Conservation (phyloP, 2,329 filamentous ascomycete genomes). For the Zymoseptoria tritici region DNA sequence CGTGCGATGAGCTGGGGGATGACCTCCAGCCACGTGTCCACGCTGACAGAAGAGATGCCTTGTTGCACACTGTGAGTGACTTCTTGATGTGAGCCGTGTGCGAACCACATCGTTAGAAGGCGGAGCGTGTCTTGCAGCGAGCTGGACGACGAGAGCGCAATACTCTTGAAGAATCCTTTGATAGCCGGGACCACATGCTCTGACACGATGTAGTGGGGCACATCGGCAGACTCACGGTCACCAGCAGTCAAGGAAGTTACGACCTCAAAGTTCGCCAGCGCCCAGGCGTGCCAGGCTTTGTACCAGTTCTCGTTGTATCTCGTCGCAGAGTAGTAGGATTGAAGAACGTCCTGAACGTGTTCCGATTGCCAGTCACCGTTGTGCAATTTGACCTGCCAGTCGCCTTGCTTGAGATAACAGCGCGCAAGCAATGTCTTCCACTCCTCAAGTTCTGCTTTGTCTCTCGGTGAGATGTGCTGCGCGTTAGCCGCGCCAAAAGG, state of each 20-base stretch:
- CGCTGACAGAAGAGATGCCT: conserved; percentile 82
- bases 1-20: conserved; percentile 95
- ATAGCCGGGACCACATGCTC: conserved; percentile 93
- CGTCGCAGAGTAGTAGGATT: conserved; percentile 86
- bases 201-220: conserved; percentile 62
- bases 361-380: conserved; percentile 84
- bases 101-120: conserved; percentile 91
- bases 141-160: conserved; percentile 81
- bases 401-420: conserved; percentile 91
- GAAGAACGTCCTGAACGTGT: conserved; percentile 77
- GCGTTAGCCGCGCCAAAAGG: conserved; percentile 24
- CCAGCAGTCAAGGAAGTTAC: conserved; percentile 71
- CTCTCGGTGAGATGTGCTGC: conserved; percentile 29
- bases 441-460: conserved; percentile 45
- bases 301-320: conserved; percentile 94
- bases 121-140: conserved; percentile 92
- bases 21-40: conserved; percentile 97
- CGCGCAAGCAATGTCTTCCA: conserved; percentile 73
- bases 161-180: conserved; percentile 94
- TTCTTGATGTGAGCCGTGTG: conserved; percentile 78
- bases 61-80: conserved; percentile 85
- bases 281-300: conserved; percentile 99
- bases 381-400: conserved; percentile 85
- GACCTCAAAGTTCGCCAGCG: conserved; percentile 95
- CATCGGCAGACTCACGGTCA: conserved; percentile 50